Base-by-base conservation (phyloP, 2,329 filamentous ascomycete genomes). In the Penicillium oxalicum region DNA sequence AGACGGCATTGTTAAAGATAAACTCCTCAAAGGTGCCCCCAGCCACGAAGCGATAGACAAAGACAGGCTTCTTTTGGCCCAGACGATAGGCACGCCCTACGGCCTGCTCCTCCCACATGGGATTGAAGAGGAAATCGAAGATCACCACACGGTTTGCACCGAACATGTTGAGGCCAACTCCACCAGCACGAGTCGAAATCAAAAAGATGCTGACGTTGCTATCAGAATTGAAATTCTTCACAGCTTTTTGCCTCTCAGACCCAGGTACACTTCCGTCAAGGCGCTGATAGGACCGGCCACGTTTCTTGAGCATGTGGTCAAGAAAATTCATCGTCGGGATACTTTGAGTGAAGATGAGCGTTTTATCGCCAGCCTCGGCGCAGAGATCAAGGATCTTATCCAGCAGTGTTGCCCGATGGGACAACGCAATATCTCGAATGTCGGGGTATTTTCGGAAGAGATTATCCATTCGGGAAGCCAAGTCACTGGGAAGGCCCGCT, bases 81-180 rank as follows among this genome's bases (percentile, higher is more conserved):
- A 96, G 79, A 1, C 91, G 87, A 67, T 93, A 95, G 0, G 88
- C 86, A 45, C 91, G 80, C 2, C 89, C 91, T 44, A 95, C 81
- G 1, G 91, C 91, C 68, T 96, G 91, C 60, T 90, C 84, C 66
- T 95, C 91, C 62, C 84, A 77, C 4, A 83, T 78, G 0, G 91
- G 91, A 54, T 91, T 93, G 70, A 84, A 95, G 52, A 78, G 76
- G 61, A 86, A 88, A 64, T 96, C 91, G 48, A 94, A 86, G 18
- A 96, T 85, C 18, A 96, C 79, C 1, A 95, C 87, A 18, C 91
- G 81, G 63, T 90, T 95, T 1, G 91, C 91, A 1, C 86, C 84
- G 36, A 81, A 80, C 9, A 96, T 85, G 55, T 96, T 96, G 43
- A 95, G 74, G 0, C 91, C 91, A 1, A 90, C 72, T 0, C 89